A percentile compares a stretch with the other conserved stretches of the same genome.
Evolutionary conservation across 2,329 filamentous ascomycete species (phyloP).

Genomic region (Epichloe uncinata): DNA sequence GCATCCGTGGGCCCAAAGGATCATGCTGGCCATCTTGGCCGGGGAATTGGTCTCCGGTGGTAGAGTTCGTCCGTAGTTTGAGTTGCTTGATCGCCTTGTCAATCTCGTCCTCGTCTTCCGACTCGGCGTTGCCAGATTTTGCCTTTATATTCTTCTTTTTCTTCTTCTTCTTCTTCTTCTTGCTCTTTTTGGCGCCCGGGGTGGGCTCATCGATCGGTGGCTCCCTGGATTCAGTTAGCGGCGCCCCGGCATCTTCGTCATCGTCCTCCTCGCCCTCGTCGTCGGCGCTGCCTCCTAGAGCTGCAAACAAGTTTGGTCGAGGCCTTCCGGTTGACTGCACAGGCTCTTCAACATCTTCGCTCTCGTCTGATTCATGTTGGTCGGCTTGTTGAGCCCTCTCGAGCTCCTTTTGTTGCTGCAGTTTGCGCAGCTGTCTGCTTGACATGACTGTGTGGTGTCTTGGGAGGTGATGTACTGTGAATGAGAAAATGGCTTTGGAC

Average conservation of each 20-base stretch:
- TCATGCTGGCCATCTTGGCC: constrained; percentile 8
- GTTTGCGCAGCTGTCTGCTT: constrained; percentile 36
- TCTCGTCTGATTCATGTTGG: constrained; percentile 13
- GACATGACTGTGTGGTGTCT: constrained; percentile 26
- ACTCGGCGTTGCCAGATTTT: constrained; percentile 15
- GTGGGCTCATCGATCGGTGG: constrained; percentile 13
- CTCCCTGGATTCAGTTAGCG: constrained; percentile 10
- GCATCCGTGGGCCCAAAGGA: constrained; percentile 1
- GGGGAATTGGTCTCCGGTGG: background rate
- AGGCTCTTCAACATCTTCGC: constrained; percentile 20
- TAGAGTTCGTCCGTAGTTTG: background rate
- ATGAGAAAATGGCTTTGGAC: background rate
- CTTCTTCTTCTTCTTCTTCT: constrained; percentile 15
- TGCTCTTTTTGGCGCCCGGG: constrained; percentile 19
- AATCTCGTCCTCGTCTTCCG: constrained; percentile 36
- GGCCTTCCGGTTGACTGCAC: constrained; percentile 20
- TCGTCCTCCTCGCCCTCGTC: constrained; percentile 22
- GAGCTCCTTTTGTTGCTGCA: constrained; percentile 36
- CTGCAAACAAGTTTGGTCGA: constrained; percentile 37
- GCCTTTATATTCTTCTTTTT: constrained; percentile 25
- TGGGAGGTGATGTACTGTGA: too few species aligned
- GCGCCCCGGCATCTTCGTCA: constrained; percentile 18
- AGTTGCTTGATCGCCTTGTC: constrained; percentile 40
- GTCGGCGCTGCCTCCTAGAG: constrained; percentile 32
- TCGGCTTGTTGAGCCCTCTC: constrained; percentile 14